These are phyloP conservation scores for Starmerella etchellsii DNA, from an alignment of 805 yeast genomes.

Conservation along the genomic window DNA sequence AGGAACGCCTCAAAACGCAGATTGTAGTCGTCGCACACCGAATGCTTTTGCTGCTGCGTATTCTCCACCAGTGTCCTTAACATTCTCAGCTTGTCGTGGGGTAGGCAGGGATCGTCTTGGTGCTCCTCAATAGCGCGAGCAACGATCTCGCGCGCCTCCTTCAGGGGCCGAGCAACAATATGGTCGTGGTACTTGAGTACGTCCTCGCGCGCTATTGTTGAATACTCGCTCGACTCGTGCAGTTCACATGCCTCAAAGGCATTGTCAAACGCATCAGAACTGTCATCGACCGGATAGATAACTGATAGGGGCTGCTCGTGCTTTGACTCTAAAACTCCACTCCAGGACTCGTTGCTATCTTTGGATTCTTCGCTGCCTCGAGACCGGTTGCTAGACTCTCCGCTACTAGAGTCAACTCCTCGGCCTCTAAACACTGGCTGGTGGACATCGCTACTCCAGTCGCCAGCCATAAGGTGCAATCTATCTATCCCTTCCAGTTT, in stretches of 20 bases:
- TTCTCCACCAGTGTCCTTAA: slow-evolving; percentile 1
- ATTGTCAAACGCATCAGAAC: background rate
- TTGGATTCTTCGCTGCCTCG: too few species aligned
- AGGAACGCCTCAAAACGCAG: slow-evolving; percentile 35
- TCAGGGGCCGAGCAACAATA: slow-evolving; percentile 20
- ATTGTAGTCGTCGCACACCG: background rate
- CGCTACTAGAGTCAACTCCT: too few species aligned
- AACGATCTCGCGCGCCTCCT: slow-evolving; percentile 33
- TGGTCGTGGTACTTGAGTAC: slow-evolving; percentile 1
- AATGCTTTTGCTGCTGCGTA: slow-evolving; percentile 2
- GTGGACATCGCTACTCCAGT: too few species aligned
- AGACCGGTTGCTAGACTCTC: too few species aligned
- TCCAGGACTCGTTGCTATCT: too few species aligned
- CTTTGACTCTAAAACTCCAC: too few species aligned
- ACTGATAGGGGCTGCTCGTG: background rate
- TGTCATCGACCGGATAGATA: background rate
- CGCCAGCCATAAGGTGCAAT: too few species aligned
- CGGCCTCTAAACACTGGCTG: too few species aligned
- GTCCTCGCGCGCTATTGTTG: slow-evolving; percentile 1
- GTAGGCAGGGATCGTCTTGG: slow-evolving; percentile 34
- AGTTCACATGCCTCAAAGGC: slow-evolving; percentile 8
- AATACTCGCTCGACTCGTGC: slow-evolving; percentile 3
- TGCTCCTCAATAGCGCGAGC: slow-evolving; percentile 33
- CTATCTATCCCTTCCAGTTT: too few species aligned
- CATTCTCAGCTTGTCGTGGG: slow-evolving; percentile 6